Evolutionary conservation across 1,284 basidiomycete species (phyloP).

Genomic region (Phenoliferia sp.): DNA sequence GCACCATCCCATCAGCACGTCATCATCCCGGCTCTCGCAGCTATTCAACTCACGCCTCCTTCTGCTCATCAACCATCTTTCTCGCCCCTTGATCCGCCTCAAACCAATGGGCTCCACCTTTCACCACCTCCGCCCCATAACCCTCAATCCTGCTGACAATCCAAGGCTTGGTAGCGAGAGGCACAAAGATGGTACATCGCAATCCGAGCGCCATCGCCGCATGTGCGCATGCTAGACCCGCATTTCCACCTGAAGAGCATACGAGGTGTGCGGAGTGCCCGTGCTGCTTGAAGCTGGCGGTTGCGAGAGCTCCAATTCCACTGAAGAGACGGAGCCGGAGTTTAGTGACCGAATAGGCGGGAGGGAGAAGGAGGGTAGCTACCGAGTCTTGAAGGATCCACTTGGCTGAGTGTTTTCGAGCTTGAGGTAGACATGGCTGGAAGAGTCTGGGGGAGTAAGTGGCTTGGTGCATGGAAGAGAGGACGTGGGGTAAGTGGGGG

Average conservation of each 20-base stretch:
- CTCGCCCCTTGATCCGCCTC: constrained; percentile 32
- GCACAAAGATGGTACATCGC: constrained; percentile 38
- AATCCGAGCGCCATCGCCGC: constrained; percentile 33
- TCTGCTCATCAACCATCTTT: constrained; percentile 30
- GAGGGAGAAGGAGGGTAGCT: neutral
- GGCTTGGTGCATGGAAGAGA: neutral
- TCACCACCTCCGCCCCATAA: neutral
- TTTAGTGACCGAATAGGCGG: neutral
- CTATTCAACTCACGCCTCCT: constrained; percentile 21
- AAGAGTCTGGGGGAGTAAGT: neutral
- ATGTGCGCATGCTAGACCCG: constrained; percentile 38
- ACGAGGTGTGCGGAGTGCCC: constrained; percentile 33
- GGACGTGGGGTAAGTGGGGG: too few relatives aligned
- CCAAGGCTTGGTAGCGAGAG: constrained; percentile 22
- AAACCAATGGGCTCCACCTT: constrained; percentile 18
- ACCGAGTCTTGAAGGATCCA: constrained; percentile 39
- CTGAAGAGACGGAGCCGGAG: neutral
- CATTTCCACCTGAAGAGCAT: constrained; percentile 40
- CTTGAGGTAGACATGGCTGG: constrained; percentile 38
- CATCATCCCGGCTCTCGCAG: constrained; percentile 6
- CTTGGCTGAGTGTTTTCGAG: constrained; percentile 40
- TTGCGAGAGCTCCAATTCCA: constrained; percentile 33
- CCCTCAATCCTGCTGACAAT: constrained; percentile 6
- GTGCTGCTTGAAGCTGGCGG: constrained; percentile 19
- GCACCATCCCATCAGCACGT: neutral